phyloP scores from a whole-genome alignment of 352 stramenopile species.

The Hyphochytrium catenoides region DNA sequence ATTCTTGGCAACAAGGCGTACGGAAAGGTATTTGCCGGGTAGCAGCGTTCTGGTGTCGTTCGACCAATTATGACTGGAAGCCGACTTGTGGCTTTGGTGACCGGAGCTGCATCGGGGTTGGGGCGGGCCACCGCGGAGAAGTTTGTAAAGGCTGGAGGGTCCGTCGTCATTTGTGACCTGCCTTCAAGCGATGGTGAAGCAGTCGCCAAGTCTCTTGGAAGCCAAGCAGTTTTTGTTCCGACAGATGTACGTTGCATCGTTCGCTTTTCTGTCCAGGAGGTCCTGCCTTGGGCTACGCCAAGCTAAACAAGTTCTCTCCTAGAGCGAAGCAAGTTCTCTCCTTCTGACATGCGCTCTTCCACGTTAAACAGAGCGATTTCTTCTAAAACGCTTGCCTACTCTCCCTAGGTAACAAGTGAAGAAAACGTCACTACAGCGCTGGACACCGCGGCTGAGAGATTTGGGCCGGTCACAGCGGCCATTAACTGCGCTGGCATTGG shows the following conservation, averaged over 20 bases:
- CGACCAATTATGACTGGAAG: no score
- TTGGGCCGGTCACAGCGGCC: conserved; percentile 74
- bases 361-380: conserved; percentile 4
- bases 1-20: no score
- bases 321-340: conserved; percentile 3
- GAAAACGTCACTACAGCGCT: conserved; percentile 63
- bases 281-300: neutral
- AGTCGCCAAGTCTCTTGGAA: conserved; percentile 38
- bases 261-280: neutral
- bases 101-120: conserved; percentile 74
- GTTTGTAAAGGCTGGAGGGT: conserved; percentile 62
- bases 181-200: conserved; percentile 40
- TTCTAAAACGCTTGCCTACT: conserved; percentile 6
- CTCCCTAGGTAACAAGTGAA: conserved; percentile 59
- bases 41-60: no score
- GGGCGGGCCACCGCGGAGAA: conserved; percentile 68
- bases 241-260: conserved; percentile 26
- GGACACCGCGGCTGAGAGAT: conserved; percentile 66
- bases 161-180: conserved; percentile 77
- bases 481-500: conserved; percentile 89
- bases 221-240: conserved; percentile 47
- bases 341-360: conserved; percentile 1
- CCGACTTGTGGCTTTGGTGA: conserved; percentile 69
- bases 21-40: no score
- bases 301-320: neutral